Percentiles rank a stretch among this genome's conserved stretches.
phyloP scores from a whole-genome alignment of 139 green algal genomes.

The Trebouxia sp. region DNA sequence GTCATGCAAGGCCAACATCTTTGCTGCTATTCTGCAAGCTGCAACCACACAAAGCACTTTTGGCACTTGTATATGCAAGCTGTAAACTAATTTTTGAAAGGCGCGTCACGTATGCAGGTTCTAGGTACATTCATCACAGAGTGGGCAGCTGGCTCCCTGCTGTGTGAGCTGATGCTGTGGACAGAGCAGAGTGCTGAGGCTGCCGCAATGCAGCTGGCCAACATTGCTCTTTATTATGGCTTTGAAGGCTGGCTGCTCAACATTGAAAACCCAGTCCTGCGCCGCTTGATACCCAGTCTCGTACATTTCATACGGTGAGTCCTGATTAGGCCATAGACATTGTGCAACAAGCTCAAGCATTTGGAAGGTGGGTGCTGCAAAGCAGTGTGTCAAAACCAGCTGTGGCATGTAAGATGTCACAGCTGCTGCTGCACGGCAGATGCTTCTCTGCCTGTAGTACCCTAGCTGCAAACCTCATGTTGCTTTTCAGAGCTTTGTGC shows the following conservation, averaged over 20 bases:
- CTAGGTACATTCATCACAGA: slow-evolving; percentile 85
- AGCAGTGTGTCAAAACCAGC: no score
- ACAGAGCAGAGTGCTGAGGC: slow-evolving; percentile 26
- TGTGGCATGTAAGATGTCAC: no score
- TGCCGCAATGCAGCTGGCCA: slow-evolving; percentile 58
- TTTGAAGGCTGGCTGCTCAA: slow-evolving; percentile 94
- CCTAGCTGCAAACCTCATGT: no score
- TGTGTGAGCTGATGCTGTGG: slow-evolving; percentile 62
- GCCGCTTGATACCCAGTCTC: slow-evolving; percentile 49
- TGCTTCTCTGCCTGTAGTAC: no score
- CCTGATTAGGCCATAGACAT: no score
- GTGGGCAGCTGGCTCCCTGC: slow-evolving; percentile 54
- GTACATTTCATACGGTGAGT: slow-evolving; percentile 64
- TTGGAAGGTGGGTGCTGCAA: no score
- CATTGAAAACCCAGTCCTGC: slow-evolving; percentile 77
- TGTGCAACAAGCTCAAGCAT: no score
- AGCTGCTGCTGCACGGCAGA: no score
- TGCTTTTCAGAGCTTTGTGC: no score
- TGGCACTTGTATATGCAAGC: no score
- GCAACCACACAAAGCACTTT: not conserved
- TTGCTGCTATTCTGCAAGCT: not conserved
- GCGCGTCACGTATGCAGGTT: slow-evolving; percentile 40
- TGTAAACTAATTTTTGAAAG: not conserved
- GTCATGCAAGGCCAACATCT: not conserved
- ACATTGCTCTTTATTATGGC: slow-evolving; percentile 58